Evolutionary conservation across 352 stramenopile species (phyloP).

Genomic region (Phytophthora multivora): DNA sequence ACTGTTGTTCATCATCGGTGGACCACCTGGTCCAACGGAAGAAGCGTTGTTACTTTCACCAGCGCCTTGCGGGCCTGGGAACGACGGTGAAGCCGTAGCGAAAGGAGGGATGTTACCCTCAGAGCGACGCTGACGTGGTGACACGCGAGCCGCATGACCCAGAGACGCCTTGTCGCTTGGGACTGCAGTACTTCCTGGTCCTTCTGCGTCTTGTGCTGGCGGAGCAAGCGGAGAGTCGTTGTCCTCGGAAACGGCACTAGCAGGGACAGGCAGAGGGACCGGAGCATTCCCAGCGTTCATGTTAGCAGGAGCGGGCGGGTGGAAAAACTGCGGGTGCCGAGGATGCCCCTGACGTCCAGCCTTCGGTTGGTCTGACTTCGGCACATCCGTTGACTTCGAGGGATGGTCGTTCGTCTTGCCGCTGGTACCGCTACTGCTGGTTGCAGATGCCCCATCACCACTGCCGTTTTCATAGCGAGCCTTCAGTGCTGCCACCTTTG

Average conservation of each 20-base stretch:
- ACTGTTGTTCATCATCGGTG: constrained; percentile 4
- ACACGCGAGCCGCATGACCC: not conserved
- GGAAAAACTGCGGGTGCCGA: constrained; percentile 39
- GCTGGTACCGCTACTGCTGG: not conserved
- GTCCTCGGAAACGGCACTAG: not conserved
- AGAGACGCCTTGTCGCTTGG: not conserved
- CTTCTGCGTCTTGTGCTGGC: constrained; percentile 5
- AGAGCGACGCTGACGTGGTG: constrained; percentile 11
- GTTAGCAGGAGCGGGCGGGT: constrained; percentile 21
- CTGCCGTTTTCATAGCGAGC: constrained; percentile 27
- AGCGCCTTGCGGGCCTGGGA: constrained; percentile 4
- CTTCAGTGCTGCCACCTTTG: constrained; percentile 51
- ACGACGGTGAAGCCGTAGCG: constrained; percentile 5
- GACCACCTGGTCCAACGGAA: constrained; percentile 3
- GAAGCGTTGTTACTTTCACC: not conserved
- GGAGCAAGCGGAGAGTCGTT: not conserved
- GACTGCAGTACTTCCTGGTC: not conserved
- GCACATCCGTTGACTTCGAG: constrained; percentile 4
- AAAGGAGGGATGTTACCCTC: constrained; percentile 10
- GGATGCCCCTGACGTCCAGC: constrained; percentile 26
- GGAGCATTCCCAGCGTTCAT: constrained; percentile 5
- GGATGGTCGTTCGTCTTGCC: constrained; percentile 2
- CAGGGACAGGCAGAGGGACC: not conserved
- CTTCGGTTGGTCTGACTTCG: constrained; percentile 15
- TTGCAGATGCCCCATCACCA: not conserved